A percentile compares a stretch with the other conserved stretches of the same genome.
phyloP scores from a whole-genome alignment of 495 filamentous ascomycete species.

The Apiosordaria backusii region DNA sequence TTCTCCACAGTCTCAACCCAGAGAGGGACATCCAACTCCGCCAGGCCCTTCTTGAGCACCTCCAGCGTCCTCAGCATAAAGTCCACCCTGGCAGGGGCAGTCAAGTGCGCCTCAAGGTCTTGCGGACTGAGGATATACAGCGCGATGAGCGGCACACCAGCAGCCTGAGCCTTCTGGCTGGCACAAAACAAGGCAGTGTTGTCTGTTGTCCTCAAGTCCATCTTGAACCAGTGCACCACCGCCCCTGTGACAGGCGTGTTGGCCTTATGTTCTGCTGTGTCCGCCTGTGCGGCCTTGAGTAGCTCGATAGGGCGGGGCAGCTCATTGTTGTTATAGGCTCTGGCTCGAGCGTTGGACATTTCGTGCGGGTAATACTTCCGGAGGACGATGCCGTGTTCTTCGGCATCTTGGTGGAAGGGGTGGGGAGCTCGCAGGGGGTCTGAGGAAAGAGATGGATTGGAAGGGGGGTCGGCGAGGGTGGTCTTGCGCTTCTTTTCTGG shows the following conservation, averaged over 20 bases:
- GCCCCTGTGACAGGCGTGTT: conserved; percentile 52
- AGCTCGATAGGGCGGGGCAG: conserved; percentile 67
- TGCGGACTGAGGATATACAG: conserved; percentile 82
- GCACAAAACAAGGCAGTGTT: conserved; percentile 71
- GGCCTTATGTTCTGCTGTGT: conserved; percentile 46
- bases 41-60: conserved; percentile 63
- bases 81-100: conserved; percentile 69
- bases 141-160: conserved; percentile 64
- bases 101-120: conserved; percentile 79
- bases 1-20: conserved; percentile 68
- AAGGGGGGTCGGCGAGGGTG: neutral
- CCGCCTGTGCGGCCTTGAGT: conserved; percentile 51
- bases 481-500: conserved; percentile 19
- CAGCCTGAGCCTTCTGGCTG: conserved; percentile 59
- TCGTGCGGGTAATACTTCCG: conserved; percentile 81
- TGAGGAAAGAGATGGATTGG: neutral
- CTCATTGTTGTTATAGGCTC: conserved; percentile 63
- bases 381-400: conserved; percentile 67
- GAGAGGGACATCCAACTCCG: conserved; percentile 71
- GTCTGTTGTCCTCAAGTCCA: conserved; percentile 69
- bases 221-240: conserved; percentile 91
- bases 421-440: conserved; percentile 41
- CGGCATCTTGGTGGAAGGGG: conserved; percentile 44
- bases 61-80: conserved; percentile 69
- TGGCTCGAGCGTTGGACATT: conserved; percentile 73